These are phyloP conservation scores for Alternaria alternata DNA, from an alignment of 2,329 filamentous ascomycete genomes.

Conservation along the genomic window DNA sequence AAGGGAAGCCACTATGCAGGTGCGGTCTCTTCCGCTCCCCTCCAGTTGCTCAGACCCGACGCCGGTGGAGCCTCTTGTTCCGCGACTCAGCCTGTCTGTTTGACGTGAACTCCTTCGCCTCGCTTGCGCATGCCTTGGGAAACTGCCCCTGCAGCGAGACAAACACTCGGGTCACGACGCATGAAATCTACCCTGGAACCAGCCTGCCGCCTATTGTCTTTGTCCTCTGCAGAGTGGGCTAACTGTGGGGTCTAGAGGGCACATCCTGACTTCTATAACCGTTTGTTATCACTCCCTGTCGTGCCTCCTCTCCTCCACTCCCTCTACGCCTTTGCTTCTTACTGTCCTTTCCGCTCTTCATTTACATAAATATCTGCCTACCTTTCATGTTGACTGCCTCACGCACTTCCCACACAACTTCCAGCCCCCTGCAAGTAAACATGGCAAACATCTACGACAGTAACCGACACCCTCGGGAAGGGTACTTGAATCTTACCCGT, in stretches of 20 bases:
- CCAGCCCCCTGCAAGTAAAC: slow-evolving; percentile 35
- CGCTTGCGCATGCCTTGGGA: slow-evolving; percentile 29
- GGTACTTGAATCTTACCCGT: slow-evolving; percentile 43
- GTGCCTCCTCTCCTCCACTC: slow-evolving; percentile 9
- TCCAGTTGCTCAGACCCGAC: slow-evolving; percentile 16
- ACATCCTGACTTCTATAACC: slow-evolving; percentile 15
- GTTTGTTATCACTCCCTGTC: slow-evolving; percentile 12
- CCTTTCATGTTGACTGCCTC: slow-evolving; percentile 29
- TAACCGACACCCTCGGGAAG: slow-evolving; percentile 33
- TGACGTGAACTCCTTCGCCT: slow-evolving; percentile 29
- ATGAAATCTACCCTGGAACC: slow-evolving; percentile 31
- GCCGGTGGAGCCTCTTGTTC: slow-evolving; percentile 3
- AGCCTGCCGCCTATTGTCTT: slow-evolving; percentile 20
- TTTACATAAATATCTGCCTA: slow-evolving; percentile 12
- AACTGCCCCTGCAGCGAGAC: slow-evolving; percentile 22
- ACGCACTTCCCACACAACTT: slow-evolving; percentile 14
- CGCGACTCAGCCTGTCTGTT: slow-evolving; percentile 26
- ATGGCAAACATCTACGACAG: slow-evolving; percentile 27
- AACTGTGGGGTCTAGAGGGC: slow-evolving; percentile 11
- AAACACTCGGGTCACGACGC: slow-evolving; percentile 20
- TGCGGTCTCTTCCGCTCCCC: slow-evolving; percentile 24
- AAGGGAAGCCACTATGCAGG: slow-evolving; percentile 21
- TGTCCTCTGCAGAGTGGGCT: slow-evolving; percentile 6
- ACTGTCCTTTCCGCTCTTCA: slow-evolving; percentile 12
- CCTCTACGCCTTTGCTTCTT: slow-evolving; percentile 16